Base-by-base conservation (phyloP, 306 rosid species). In the Sicyos edulis region DNA sequence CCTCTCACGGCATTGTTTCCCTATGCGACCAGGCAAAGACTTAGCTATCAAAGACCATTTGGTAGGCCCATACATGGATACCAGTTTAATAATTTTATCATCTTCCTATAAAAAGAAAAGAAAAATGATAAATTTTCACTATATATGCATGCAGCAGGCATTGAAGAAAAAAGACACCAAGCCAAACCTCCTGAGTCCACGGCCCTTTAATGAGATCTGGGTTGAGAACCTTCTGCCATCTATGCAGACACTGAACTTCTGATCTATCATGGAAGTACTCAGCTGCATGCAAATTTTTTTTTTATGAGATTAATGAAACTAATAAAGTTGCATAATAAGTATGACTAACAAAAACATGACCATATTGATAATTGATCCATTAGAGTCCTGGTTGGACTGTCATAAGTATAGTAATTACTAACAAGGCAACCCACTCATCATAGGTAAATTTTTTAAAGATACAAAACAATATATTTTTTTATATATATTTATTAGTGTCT, bases 201-300 rank as follows among this genome's bases (percentile, higher is more conserved):
- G 99, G 97, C 70, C 97, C 99, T 84, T 93, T 93, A 74, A 93
- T 83, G 54, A 93, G 99, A 17, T 93, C 95, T n/a, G 97, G 99
- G 82, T 93, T 93, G 42, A 93, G 91, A 78, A 93, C 97, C 79
- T 93, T 93, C 87, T 91, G 99, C 99, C 99, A 93, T 84, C 99
- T 86, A 82, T 93, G 99, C 64, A 93, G 84, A 80, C 99, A 93
- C 81, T 93, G 99, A 53, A 93, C 99, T 89, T 93, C 99, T 75
- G 97, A 87, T 74, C 99, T 87, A 82, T 91, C 91, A 52, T 86
- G 87, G 58, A 93, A 93, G 85, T 77, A 86, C 84, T 91, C 89
- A 75, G 97, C 99, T 93, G 97, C 87, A 85, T 8, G 50, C 44
- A 78, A 66, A 77, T 70, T 42, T n/a, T 74, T 59, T 55, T 74